phyloP scores from a whole-genome alignment of 139 green algal species.

The Parachlorella kessleri region DNA sequence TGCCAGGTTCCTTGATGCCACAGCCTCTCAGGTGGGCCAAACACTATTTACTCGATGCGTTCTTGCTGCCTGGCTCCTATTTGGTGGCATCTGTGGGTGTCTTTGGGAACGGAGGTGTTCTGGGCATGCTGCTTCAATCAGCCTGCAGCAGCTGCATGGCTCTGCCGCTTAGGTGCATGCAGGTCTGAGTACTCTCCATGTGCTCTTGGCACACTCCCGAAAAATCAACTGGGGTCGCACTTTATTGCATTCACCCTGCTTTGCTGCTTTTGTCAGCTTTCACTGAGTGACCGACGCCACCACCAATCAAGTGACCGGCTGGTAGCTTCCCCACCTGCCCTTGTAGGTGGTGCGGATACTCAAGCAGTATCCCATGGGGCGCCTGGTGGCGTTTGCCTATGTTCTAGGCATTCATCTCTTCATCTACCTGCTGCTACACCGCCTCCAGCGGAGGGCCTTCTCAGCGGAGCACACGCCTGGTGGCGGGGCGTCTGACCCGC shows the following conservation, averaged over 20 bases:
- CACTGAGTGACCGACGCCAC: no score
- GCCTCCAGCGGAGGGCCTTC: slow-evolving; percentile 9
- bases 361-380: slow-evolving; percentile 74
- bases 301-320: no score
- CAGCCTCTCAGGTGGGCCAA: slow-evolving; percentile 28
- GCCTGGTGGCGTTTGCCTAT: slow-evolving; percentile 70
- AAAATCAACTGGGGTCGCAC: no score
- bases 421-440: slow-evolving; percentile 68
- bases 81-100: no score
- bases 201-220: no score
- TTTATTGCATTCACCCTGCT: no score
- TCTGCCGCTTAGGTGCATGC: no score
- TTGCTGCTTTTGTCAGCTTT: no score
- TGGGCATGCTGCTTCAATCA: background rate
- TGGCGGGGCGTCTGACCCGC: no score
- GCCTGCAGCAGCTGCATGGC: background rate
- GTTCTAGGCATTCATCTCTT: slow-evolving; percentile 74
- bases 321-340: background rate
- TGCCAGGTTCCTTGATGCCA: slow-evolving; percentile 44
- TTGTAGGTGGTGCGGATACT: slow-evolving; percentile 58
- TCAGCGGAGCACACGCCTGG: no score
- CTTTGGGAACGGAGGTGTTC: no score
- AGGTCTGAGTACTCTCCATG: no score
- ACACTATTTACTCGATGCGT: background rate
- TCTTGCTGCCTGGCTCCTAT: background rate